Evolutionary conservation across 108 stramenopile genomes (phyloP), one percentile per base, ranked within the genome.

Genomic region (Skeletonema grethae): DNA sequence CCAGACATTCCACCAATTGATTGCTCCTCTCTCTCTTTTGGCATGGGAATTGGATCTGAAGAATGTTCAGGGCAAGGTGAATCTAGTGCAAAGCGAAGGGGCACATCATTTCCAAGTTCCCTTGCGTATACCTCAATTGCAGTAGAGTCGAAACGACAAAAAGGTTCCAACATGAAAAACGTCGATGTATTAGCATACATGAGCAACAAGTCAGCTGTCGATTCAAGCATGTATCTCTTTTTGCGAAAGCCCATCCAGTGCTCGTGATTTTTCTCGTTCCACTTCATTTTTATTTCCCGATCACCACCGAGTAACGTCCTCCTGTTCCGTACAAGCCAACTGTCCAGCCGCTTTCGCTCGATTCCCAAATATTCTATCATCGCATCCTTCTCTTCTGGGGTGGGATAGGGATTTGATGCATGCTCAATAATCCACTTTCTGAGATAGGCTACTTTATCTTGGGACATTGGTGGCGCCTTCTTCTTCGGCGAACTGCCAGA

Each of bases 111-210:
- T 32, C 95, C 95, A 20, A 96, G 77, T 66, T 96, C 95, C 36
- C 95, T 74, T 3, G 95, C 95, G 68, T 92, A 96, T 8, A 96
- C 91, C 76, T 93, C 90, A 31, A 93, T 87, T 4, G 92, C 86
- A 31, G 85, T 88, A n/a, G 92, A 92, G 38, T 88, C 79, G 58
- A 96, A 78, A 7, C 70, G 80, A 32, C 38, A 24, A 69, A 93
- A 96, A 15, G 89, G 83, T 45, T 89, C 84, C 63, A 93, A 50
- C 28, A 67, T 38, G 41, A 96, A 93, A 71, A 96, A 96, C 15
- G 85, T 92, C 24, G 73, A 79, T 16, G 95, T 96, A 30, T 67
- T 75, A 30, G 88, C 90, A 65, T 94, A 96, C 67, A 96, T 65
- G 2, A 96, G 84, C 20, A 96, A 77, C 63, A 93, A 68, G 75